A percentile compares a stretch with the other conserved stretches of the same genome.
Evolutionary conservation across 257 asterid species (phyloP).

Genomic region (Penstemon newberryi): DNA sequence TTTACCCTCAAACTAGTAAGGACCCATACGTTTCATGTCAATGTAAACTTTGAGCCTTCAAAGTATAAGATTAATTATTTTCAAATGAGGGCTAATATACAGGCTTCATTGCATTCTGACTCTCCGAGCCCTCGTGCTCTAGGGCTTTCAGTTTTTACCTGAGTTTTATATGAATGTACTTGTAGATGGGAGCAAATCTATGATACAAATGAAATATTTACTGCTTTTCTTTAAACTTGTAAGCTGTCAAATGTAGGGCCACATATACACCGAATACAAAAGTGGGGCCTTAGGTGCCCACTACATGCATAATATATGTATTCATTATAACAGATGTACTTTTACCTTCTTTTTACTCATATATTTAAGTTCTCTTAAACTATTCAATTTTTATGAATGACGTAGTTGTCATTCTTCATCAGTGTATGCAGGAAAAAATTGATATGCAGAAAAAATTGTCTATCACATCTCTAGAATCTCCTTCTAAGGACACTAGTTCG

Average conservation of each 20-base stretch:
- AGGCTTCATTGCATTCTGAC: too few relatives aligned
- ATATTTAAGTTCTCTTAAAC: conserved; percentile 5
- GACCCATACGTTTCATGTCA: too few relatives aligned
- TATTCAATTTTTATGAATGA: conserved; percentile 27
- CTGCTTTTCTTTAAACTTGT: neutral
- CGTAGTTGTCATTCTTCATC: conserved; percentile 32
- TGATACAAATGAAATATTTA: conserved; percentile 4
- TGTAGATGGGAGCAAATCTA: neutral
- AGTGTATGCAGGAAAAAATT: conserved; percentile 75
- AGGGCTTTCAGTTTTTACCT: neutral
- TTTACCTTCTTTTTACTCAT: conserved; percentile 14
- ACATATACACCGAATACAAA: conserved; percentile 15
- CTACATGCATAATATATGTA: neutral
- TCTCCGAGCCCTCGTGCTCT: too few relatives aligned
- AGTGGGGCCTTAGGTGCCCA: conserved; percentile 14
- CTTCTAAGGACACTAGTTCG: conserved; percentile 55
- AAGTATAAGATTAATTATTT: too few relatives aligned
- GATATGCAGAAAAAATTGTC: conserved; percentile 62
- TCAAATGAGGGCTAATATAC: too few relatives aligned
- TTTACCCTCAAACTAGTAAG: too few relatives aligned
- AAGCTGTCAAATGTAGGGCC: conserved; percentile 3
- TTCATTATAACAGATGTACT: neutral
- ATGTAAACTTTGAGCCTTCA: too few relatives aligned
- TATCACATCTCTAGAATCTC: conserved; percentile 47
- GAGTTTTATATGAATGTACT: conserved; percentile 9